These are phyloP conservation scores for Myxozyma neglecta DNA, from an alignment of 805 yeast genomes.

Conservation along the genomic window DNA sequence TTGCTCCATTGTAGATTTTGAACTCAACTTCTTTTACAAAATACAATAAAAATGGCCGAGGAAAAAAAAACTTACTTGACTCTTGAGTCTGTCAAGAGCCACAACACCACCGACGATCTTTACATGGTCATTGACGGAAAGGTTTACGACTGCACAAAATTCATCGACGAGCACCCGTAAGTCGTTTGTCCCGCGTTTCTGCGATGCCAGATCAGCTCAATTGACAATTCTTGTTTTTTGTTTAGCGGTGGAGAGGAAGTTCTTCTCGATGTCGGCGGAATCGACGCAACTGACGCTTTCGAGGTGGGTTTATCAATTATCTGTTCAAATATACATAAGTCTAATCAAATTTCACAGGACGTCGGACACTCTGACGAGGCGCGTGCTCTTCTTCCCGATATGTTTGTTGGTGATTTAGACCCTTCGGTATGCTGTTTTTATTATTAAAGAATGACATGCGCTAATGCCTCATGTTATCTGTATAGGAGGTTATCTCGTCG, in stretches of 20 bases:
- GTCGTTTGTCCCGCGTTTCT: background rate
- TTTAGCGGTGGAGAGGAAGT: constrained; percentile 76
- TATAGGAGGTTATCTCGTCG: constrained; percentile 6
- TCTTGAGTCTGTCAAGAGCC: constrained; percentile 48
- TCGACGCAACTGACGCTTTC: constrained; percentile 69
- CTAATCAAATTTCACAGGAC: constrained; percentile 50
- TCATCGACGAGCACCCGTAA: constrained; percentile 61
- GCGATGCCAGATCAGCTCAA: background rate
- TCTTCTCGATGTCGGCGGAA: constrained; percentile 73
- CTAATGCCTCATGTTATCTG: background rate
- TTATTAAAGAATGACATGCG: background rate
- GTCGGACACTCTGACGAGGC: constrained; percentile 99
- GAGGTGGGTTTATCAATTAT: constrained; percentile 47
- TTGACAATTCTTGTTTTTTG: background rate
- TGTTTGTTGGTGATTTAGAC: constrained; percentile 78
- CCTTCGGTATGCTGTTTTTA: constrained; percentile 40
- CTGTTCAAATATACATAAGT: background rate
- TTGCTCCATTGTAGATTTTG: background rate
- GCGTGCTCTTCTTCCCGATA: constrained; percentile 64
- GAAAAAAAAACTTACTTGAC: constrained; percentile 21
- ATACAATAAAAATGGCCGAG: background rate
- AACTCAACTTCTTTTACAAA: background rate
- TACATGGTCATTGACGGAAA: constrained; percentile 73
- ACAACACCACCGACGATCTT: constrained; percentile 52
- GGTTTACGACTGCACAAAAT: constrained; percentile 61